Conservation (phyloP, 1,139 yeast species). For the Suhomyces chickasaworum region DNA sequence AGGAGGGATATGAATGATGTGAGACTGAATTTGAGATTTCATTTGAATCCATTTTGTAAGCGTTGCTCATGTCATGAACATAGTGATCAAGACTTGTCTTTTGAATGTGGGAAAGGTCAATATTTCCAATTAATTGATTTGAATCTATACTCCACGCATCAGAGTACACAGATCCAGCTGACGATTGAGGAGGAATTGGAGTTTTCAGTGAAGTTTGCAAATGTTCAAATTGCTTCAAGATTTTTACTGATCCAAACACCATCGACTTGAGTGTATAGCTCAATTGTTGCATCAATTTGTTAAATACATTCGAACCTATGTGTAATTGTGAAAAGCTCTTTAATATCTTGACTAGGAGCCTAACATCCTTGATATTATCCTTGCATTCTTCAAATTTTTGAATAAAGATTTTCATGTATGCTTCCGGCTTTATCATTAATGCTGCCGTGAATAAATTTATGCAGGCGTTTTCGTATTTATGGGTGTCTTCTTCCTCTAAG, state of each 20-base stretch:
- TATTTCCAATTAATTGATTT: constrained; percentile 5
- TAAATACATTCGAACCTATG: constrained; percentile 27
- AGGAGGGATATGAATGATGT: constrained; percentile 2
- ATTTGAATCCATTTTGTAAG: constrained; percentile 4
- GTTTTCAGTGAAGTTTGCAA: constrained; percentile 7
- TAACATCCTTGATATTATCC: constrained; percentile 34
- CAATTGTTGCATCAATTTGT: constrained; percentile 27
- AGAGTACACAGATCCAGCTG: constrained; percentile 15
- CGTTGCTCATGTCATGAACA: constrained; percentile 11
- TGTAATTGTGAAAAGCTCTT: constrained; percentile 38
- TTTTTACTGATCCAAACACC: constrained; percentile 34
- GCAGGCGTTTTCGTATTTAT: constrained; percentile 30
- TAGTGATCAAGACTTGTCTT: constrained; percentile 20
- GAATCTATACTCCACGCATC: constrained; percentile 16
- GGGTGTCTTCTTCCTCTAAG: constrained; percentile 9
- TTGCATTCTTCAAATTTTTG: constrained; percentile 28
- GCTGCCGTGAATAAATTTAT: constrained; percentile 48
- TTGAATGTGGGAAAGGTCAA: constrained; percentile 7
- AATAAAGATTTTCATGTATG: constrained; percentile 30
- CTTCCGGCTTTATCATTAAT: constrained; percentile 41
- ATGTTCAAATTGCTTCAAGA: constrained; percentile 29
- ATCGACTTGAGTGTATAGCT: constrained; percentile 29
- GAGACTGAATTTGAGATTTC: constrained; percentile 1
- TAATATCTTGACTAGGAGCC: constrained; percentile 41
- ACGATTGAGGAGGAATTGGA: constrained; percentile 8